These are phyloP conservation scores for Cladobotryum mycophilum DNA, from an alignment of 2,329 filamentous ascomycete genomes.

Conservation along the genomic window DNA sequence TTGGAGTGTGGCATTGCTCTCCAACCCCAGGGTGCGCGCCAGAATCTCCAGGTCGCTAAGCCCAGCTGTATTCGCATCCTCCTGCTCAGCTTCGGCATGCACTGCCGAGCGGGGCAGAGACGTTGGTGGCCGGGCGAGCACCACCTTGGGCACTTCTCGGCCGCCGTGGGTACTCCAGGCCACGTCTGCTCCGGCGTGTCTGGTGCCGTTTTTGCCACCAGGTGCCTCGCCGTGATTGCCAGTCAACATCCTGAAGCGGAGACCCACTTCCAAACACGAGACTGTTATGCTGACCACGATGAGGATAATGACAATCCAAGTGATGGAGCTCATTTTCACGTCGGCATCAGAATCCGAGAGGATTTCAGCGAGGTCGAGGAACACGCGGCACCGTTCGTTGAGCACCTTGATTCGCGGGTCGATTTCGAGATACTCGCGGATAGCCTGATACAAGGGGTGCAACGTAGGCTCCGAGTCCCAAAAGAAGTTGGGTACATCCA, in stretches of 20 bases:
- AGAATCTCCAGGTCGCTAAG: conserved; percentile 29
- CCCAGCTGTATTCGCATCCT: background rate
- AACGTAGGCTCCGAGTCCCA: conserved; percentile 96
- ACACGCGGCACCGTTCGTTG: conserved; percentile 93
- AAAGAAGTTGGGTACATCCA: conserved; percentile 95
- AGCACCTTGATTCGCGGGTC: conserved; percentile 92
- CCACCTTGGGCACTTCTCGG: conserved; percentile 12
- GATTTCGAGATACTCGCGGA: conserved; percentile 96
- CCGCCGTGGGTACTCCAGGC: conserved; percentile 12
- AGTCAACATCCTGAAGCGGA: conserved; percentile 72
- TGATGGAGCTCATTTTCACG: conserved; percentile 91
- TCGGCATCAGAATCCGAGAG: conserved; percentile 87
- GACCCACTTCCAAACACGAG: conserved; percentile 79
- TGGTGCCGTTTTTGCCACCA: conserved; percentile 10
- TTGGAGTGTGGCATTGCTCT: conserved; percentile 28
- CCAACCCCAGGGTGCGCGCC: conserved; percentile 28
- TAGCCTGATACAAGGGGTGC: conserved; percentile 87
- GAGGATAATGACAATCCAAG: conserved; percentile 95
- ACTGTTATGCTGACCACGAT: conserved; percentile 89
- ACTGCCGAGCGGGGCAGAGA: conserved; percentile 3
- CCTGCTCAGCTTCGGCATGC: background rate
- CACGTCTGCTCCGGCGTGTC: conserved; percentile 9
- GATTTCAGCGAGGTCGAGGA: conserved; percentile 93
- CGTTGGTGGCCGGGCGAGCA: conserved; percentile 14
- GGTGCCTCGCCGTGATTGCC: conserved; percentile 19